Evolutionary conservation across 495 filamentous ascomycete species (phyloP).

Genomic region (Physcia stellaris): DNA sequence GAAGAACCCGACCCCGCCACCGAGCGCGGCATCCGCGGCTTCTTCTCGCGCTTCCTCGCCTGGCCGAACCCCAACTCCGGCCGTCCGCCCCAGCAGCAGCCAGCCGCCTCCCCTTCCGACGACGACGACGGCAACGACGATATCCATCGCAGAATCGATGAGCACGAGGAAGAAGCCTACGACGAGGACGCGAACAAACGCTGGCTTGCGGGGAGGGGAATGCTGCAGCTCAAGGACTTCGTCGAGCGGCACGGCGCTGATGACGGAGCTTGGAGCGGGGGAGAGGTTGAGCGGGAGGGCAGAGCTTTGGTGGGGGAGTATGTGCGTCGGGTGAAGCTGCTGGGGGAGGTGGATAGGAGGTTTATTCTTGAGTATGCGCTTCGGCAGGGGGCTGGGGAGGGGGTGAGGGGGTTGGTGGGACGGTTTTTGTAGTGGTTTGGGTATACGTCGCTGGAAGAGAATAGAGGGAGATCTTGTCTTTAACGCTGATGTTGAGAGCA

Average conservation of each 20-base stretch:
- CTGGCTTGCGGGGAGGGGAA: slow-evolving; percentile 12
- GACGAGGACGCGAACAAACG: slow-evolving; percentile 13
- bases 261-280: slow-evolving; percentile 6
- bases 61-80: slow-evolving; percentile 2
- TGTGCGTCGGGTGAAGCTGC: slow-evolving; percentile 10
- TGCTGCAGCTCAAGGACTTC: slow-evolving; percentile 14
- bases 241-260: slow-evolving; percentile 12
- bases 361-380: slow-evolving; percentile 15
- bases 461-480: no score
- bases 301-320: slow-evolving; percentile 10
- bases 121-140: neutral
- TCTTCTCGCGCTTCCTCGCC: slow-evolving; percentile 8
- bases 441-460: no score
- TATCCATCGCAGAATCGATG: neutral
- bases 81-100: neutral
- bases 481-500: no score
- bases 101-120: neutral
- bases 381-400: slow-evolving; percentile 10
- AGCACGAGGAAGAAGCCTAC: slow-evolving; percentile 6
- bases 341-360: slow-evolving; percentile 10
- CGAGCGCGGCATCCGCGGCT: slow-evolving; percentile 4
- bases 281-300: slow-evolving; percentile 2
- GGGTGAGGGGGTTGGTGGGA: slow-evolving; percentile 9
- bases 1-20: slow-evolving; percentile 1
- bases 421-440: no score